Base-by-base conservation (phyloP, 2,329 filamentous ascomycete species). In the Beauveria caledonica region DNA sequence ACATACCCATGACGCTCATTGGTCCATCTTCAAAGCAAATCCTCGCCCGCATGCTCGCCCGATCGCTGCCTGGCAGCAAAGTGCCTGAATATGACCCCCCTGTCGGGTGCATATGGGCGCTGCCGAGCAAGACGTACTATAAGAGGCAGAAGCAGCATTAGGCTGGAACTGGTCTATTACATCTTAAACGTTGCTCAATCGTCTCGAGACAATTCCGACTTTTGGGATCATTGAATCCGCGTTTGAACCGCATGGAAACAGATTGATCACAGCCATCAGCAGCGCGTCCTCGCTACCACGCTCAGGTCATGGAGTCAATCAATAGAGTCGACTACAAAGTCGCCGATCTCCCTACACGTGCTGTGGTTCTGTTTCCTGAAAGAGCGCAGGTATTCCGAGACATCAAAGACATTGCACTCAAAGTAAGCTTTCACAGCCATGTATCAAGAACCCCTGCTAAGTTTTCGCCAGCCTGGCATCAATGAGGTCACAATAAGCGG, bases 301-400 rank as follows among this genome's bases (percentile, higher is more conserved):
- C 21, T 8, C 36, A 7, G 17, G n/a, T 4, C 23, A 76, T 79
- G 74, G 77, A 79, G 23, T 62, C 67, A 40, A 57, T 69, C 58
- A 69, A 77, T 64, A 74, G 73, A 62, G 70, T 80, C 61, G 76
- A 82, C 62, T 85, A 84, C 68, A 77, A 77, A 36, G 70, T 88
- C 63, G 78, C 80, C 48, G 78, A 85, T 53, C 73, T 88, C 33
- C 67, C 74, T 9, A 87, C 86, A 39, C 81, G 81, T 54, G 80
- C 80, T 0, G 85, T 89, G 17, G 85, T 81, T 0, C 77, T 89
- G 45, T 87, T 86, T 62, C 85, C 86, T 0, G 75, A 76, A 2
- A 75, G 80, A 63, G 86, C 86, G 1, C 84, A 86, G 52, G 71
- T 88, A 33, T 77, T 81, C 13, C 79, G 85, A 27, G 82, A 86